Conservation (phyloP, 257 asterid species). For the Nicotiana undulata region DNA sequence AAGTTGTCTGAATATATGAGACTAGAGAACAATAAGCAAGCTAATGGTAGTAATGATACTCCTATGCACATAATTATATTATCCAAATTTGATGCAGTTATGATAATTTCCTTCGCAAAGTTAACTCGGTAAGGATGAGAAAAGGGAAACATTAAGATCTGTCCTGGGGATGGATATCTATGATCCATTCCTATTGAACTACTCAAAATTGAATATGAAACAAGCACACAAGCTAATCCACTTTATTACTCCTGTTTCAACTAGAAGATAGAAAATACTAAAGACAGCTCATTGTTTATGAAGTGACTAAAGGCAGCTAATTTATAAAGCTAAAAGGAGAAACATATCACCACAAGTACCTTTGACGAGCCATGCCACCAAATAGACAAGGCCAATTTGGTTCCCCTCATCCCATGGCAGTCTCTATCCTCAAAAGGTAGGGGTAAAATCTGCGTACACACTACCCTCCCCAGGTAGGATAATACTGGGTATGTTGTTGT, state of each 20-base stretch:
- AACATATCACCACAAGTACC: slow-evolving; percentile 8
- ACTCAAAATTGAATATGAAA: background rate
- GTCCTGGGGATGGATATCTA: background rate
- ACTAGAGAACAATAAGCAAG: background rate
- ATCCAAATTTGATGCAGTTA: background rate
- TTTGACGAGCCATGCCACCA: slow-evolving; percentile 8
- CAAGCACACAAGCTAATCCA: background rate
- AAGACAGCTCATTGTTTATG: background rate
- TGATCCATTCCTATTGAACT: background rate
- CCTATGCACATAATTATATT: background rate
- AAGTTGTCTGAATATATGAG: background rate
- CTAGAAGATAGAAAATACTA: background rate
- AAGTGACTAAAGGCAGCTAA: background rate
- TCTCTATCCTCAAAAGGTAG: background rate
- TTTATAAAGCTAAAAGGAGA: background rate
- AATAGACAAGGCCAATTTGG: slow-evolving; percentile 6
- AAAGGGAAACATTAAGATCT: background rate
- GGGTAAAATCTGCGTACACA: too few species aligned
- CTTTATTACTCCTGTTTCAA: background rate
- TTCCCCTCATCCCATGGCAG: slow-evolving; percentile 8
- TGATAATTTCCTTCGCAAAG: background rate
- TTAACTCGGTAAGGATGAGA: background rate
- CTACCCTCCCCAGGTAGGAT: too few species aligned
- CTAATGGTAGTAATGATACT: background rate
- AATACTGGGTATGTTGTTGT: too few species aligned